A percentile compares a stretch with the other conserved stretches of the same genome.
These are phyloP conservation scores for Linnemannia schmuckeri DNA, from an alignment of 192 early-diverging fungal species.

Conservation along the genomic window DNA sequence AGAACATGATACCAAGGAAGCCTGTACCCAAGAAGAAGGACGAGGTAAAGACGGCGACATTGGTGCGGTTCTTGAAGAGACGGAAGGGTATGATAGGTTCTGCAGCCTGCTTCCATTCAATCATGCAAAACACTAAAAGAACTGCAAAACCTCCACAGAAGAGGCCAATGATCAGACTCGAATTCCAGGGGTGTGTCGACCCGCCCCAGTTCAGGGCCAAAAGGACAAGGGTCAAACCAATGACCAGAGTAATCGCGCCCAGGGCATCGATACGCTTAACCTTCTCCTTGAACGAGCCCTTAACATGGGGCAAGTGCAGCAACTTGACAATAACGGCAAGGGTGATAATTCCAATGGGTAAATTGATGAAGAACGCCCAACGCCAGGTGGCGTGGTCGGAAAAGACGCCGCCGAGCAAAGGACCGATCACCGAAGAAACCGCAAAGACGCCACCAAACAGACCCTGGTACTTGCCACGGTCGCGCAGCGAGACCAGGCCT, in stretches of 20 bases:
- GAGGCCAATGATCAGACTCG: constrained; percentile 65
- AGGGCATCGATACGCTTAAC: constrained; percentile 73
- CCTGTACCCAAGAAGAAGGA: constrained; percentile 56
- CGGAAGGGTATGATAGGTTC: constrained; percentile 79
- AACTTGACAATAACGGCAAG: constrained; percentile 57
- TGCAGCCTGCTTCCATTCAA: constrained; percentile 74
- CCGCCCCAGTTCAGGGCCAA: constrained; percentile 84
- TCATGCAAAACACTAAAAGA: constrained; percentile 63
- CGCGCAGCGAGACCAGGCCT: constrained; percentile 71
- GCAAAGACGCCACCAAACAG: constrained; percentile 67
- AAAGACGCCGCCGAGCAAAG: constrained; percentile 50
- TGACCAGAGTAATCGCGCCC: constrained; percentile 66
- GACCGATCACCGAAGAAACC: constrained; percentile 64
- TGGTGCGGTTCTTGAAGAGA: constrained; percentile 68
- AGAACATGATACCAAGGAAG: constrained; percentile 71
- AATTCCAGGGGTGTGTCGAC: constrained; percentile 73
- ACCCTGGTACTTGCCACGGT: constrained; percentile 76
- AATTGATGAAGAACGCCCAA: constrained; percentile 73
- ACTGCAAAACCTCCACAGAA: constrained; percentile 67
- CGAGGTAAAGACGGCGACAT: constrained; percentile 50
- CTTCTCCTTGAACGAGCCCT: constrained; percentile 66
- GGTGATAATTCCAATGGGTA: constrained; percentile 66
- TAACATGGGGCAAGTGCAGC: constrained; percentile 64
- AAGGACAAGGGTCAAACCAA: constrained; percentile 68
- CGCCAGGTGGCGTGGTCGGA: constrained; percentile 70